Conservation (phyloP, 306 rosid species). For the Acacia crassicarpa region DNA sequence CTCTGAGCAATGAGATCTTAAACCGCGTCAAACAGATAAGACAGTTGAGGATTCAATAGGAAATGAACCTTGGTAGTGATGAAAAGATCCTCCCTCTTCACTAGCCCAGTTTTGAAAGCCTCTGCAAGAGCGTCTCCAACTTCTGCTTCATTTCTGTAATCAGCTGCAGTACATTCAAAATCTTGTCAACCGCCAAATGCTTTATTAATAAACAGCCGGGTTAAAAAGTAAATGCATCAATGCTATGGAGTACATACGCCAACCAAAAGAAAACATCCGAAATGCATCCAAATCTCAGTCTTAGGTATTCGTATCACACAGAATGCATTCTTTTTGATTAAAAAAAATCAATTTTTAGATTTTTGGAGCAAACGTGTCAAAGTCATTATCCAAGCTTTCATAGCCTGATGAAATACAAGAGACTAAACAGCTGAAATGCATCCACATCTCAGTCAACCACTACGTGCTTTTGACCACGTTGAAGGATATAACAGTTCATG, state of each 20-base stretch:
- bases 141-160: constrained; percentile 74
- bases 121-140: constrained; percentile 84
- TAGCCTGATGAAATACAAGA: not conserved
- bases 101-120: constrained; percentile 67
- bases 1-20: not conserved
- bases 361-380: not conserved
- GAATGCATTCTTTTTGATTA: not conserved
- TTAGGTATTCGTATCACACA: not conserved
- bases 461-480: not conserved
- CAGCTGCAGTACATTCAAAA: constrained; percentile 55
- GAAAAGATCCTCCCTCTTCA: constrained; percentile 88
- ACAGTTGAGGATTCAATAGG: not conserved
- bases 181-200: constrained; percentile 22
- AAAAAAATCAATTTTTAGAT: not conserved
- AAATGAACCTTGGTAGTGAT: constrained; percentile 73
- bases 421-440: not conserved
- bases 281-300: no score
- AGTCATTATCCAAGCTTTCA: not conserved
- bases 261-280: not conserved
- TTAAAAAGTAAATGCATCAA: not conserved
- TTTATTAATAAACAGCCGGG: not conserved
- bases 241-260: not conserved
- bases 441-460: not conserved
- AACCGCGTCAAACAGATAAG: constrained; percentile 4
- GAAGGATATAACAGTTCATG: not conserved